Evolutionary conservation across 148 eudicot genomes (phyloP), one percentile per base, ranked within the genome.

Genomic region (Silene conica): DNA sequence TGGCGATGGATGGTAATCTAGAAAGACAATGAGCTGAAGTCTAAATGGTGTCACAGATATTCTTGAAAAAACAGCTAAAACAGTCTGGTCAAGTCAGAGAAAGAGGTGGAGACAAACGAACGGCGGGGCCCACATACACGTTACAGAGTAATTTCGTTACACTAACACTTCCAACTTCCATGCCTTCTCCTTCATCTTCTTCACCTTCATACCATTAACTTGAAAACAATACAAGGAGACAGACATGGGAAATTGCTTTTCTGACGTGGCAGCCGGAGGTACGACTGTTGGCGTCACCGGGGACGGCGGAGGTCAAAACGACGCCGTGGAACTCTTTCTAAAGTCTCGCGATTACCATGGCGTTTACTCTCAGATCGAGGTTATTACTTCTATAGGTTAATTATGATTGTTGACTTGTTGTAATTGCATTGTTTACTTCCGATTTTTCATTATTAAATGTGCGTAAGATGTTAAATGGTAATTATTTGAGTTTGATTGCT

Each of bases 341-440:
- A 85, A 79, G 81, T 85, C 92, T 80, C 91, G 81, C 50, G 97
- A 91, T 71, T 87, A 82, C 80, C 79, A 82, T 22, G 89, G 87
- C 58, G 89, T 90, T 63, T 92, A 72, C 82, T 87, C 97, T 64
- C 97, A 89, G 90, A 92, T 92, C 93, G 88, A 95, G 97, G 99
- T 87, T 66, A 56, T 18, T 38, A 34, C 69, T 38, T 18, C 19
- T 18, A 7, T 65, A 65, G 46, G 34, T 65, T 34, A 34, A 18
- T 18, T 9, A 7, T 38, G 48, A 6, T 18, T 65, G 19, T 65
- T 18, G 22, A 34, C 18, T 65, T 18, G 8, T 13, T 31, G 34
- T 3, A 4, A 14, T 3, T 63, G 67, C 5, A 25, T 5, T 63
- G 67, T 26, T 63, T 13, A 25, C 12, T 63, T 4, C 5, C 28